Evolutionary conservation across 768 basidiomycete genomes (phyloP), one percentile per base, ranked within the genome.

Genomic region (Boletus speciosus): DNA sequence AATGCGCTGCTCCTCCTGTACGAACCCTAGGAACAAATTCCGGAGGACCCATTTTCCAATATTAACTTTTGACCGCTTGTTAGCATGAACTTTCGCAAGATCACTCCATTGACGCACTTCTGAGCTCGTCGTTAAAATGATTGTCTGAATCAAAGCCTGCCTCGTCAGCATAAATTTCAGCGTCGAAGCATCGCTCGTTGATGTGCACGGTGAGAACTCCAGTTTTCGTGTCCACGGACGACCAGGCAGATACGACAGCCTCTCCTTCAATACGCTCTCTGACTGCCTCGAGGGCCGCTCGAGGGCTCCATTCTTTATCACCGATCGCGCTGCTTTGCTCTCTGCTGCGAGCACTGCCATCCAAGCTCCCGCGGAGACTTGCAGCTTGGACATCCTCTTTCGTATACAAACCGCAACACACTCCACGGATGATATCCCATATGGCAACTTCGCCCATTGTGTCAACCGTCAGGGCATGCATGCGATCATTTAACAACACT

Each of bases 121-220:
- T 84, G 15, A 83, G 76, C 63, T 98, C 96, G 51, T 94, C 92
- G 43, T 76, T 82, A 58, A 84, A 84, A 9, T 79, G 74, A 6
- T 79, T 78, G 50, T 86, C 81, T 27, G 76, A 71, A 0, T 72
- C 74, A 64, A 84, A 85, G 19, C 90, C 92, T 38, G 88, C 82
- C 66, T 98, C 94, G 66, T 98, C 95, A 12, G 90, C 89, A 66
- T 95, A 98, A 2, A 96, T 84, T 72, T 99, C 97, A 6, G 91
- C 90, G 51, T 98, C 95, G 67, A 98, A 98, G 54, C 86, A 92
- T 44, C 83, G 78, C 60, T 97, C 93, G 43, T 82, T 89, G 42
- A 99, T 61, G 70, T 97, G 92, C 4, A 98, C 82, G 2, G 89
- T 86, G 55, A 99, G 75, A 23, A 92, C 81, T 7, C 96, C 96